These are phyloP conservation scores for Stygiomarasmius scandens DNA, from an alignment of 1,284 basidiomycete species.

Conservation along the genomic window DNA sequence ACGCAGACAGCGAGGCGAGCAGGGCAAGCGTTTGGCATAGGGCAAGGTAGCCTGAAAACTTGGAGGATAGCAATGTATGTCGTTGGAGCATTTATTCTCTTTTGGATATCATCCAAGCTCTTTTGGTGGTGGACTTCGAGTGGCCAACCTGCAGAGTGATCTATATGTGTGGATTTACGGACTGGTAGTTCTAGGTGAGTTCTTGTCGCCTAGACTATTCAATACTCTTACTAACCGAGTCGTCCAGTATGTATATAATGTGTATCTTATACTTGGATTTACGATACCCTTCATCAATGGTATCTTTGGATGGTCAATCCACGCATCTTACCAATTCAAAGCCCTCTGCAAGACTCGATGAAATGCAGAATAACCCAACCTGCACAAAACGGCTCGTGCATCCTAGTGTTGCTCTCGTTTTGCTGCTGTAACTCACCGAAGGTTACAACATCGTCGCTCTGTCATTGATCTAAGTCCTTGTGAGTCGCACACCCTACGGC, in stretches of 20 bases:
- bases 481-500: too few relatives aligned
- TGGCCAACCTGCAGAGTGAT: conserved; percentile 2
- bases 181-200: background rate
- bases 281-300: background rate
- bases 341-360: too few relatives aligned
- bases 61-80: conserved; percentile 66
- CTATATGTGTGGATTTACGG: background rate
- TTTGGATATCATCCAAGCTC: conserved; percentile 45
- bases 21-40: conserved; percentile 70
- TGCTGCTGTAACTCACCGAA: too few relatives aligned
- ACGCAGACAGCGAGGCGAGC: conserved; percentile 66
- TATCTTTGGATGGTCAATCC: background rate
- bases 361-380: too few relatives aligned
- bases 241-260: background rate
- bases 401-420: too few relatives aligned
- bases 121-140: conserved; percentile 43
- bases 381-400: too few relatives aligned
- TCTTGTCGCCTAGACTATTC: background rate
- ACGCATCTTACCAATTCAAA: too few relatives aligned
- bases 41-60: conserved; percentile 63
- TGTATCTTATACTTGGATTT: background rate
- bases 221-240: background rate
- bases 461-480: too few relatives aligned
- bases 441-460: too few relatives aligned
- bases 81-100: conserved; percentile 44